Percentiles rank a stretch among this genome's conserved stretches.
Evolutionary conservation across 495 filamentous ascomycete species (phyloP).

Genomic region (Penicillium steckii): DNA sequence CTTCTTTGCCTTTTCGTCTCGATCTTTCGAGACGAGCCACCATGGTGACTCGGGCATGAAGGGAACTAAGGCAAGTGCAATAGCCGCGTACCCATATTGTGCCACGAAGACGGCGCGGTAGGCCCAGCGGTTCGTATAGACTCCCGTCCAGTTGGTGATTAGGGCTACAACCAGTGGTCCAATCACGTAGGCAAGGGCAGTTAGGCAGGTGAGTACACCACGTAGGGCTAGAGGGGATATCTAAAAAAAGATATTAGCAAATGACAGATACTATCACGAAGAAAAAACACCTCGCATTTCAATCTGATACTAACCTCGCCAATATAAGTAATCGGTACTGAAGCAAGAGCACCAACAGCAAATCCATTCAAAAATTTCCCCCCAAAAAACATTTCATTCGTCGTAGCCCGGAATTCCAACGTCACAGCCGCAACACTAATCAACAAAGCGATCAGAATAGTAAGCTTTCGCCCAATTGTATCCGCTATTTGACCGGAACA

Average conservation of each 20-base stretch:
- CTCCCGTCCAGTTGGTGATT: slow-evolving; percentile 24
- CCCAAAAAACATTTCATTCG: slow-evolving; percentile 29
- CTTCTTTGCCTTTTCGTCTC: slow-evolving; percentile 2
- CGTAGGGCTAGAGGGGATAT: slow-evolving; percentile 28
- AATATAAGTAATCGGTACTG: slow-evolving; percentile 27
- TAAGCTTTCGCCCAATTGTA: slow-evolving; percentile 12
- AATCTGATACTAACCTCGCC: slow-evolving; percentile 20
- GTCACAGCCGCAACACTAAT: slow-evolving; percentile 25
- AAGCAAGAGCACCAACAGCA: slow-evolving; percentile 20
- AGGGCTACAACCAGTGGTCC: slow-evolving; percentile 28
- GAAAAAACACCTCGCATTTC: too few species aligned
- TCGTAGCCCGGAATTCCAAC: slow-evolving; percentile 27
- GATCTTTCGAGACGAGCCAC: slow-evolving; percentile 18
- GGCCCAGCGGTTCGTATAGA: slow-evolving; percentile 27
- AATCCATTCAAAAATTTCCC: slow-evolving; percentile 35
- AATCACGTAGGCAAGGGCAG: slow-evolving; percentile 25
- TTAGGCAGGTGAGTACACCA: slow-evolving; percentile 22
- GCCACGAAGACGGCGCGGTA: slow-evolving; percentile 30
- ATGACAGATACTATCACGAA: neutral
- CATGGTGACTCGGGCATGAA: slow-evolving; percentile 26
- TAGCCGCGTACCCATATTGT: slow-evolving; percentile 26
- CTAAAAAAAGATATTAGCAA: neutral
- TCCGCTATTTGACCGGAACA: slow-evolving; percentile 20
- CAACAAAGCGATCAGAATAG: slow-evolving; percentile 13
- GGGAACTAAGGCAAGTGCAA: slow-evolving; percentile 9